Base-by-base conservation (phyloP, 345 rosid species). In the Brassica carinata region DNA sequence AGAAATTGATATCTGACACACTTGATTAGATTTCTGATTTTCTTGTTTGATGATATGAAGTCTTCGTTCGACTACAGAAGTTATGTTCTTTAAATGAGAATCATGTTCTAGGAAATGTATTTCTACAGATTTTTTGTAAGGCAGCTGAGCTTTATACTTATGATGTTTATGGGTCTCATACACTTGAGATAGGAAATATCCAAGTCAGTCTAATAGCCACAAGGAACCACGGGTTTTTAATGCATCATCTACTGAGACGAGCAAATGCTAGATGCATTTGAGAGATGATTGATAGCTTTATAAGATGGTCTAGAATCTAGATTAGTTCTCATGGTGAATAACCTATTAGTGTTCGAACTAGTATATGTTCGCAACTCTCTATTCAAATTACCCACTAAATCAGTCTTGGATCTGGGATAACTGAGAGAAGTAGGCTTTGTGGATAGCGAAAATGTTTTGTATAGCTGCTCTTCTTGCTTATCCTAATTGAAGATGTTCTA, bases 1-100 rank as follows among this genome's bases (percentile, higher is more conserved):
- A 65, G 1, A 72, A 48, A 33, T 11, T 38, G 71, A 14, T 65
- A 64, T 65, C 59, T 15, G 9, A 38, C 14, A 0, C 51, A 57
- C 51, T 26, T 64, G 5, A 9, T 31, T 3, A 33, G 59, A 26
- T 55, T 34, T 31, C 5, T 19, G 3, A 8, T 48, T 62, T 51
- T 64, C 40, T 55, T 34, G 72, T 64, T 27, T 78, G 77, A 14
- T 55, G 67, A 15, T 23, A 9, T 33, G 55, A 51, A 64, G 65
- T 7, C 2, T 33, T 51, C 43, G 7, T 64, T 64, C n/a, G 31
- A 31, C 5, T 62, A 45, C 10, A 59, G 3, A 68, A 15, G 13
- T 43, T 17, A 36, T 7, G 10, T 67, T 53, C 30, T 15, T 59
- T 23, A 69, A 7, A 17, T 15, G 23, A 27, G 63, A 59, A 77